Conservation (phyloP, 1,284 basidiomycete genomes). For the Apiotrichum brassicae region DNA sequence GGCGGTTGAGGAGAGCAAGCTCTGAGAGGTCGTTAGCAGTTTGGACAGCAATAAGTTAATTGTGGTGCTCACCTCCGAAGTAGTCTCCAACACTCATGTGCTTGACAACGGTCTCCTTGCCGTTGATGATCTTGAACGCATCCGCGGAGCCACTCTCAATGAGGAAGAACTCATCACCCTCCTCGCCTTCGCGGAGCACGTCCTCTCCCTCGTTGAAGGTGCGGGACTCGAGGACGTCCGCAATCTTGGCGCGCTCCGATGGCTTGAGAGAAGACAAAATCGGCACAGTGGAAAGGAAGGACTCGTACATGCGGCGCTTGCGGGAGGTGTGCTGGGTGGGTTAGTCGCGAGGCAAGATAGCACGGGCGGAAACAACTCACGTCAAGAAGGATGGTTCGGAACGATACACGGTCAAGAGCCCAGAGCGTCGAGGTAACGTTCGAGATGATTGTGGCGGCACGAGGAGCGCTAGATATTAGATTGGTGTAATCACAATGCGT, state of each 20-base stretch:
- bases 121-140: constrained; percentile 69
- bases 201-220: constrained; percentile 76
- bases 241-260: constrained; percentile 90
- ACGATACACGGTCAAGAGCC: constrained; percentile 94
- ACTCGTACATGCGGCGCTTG: constrained; percentile 89
- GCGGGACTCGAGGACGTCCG: constrained; percentile 83
- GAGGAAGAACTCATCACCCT: constrained; percentile 95
- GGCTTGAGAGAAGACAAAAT: constrained; percentile 78
- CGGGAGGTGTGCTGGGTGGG: constrained; percentile 69
- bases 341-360: constrained; percentile 21
- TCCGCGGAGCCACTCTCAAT: constrained; percentile 87
- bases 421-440: constrained; percentile 79
- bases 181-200: constrained; percentile 86
- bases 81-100: constrained; percentile 84
- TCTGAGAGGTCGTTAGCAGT: constrained; percentile 53
- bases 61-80: constrained; percentile 88
- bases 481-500: not conserved
- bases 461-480: constrained; percentile 57
- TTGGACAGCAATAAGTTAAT: no score
- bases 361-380: constrained; percentile 21
- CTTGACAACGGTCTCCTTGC: constrained; percentile 65
- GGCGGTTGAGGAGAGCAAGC: constrained; percentile 72
- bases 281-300: constrained; percentile 85
- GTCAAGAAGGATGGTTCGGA: constrained; percentile 94
- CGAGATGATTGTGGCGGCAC: constrained; percentile 87